phyloP scores from a whole-genome alignment of 2,329 filamentous ascomycete genomes.

The Fusarium verrucosum region DNA sequence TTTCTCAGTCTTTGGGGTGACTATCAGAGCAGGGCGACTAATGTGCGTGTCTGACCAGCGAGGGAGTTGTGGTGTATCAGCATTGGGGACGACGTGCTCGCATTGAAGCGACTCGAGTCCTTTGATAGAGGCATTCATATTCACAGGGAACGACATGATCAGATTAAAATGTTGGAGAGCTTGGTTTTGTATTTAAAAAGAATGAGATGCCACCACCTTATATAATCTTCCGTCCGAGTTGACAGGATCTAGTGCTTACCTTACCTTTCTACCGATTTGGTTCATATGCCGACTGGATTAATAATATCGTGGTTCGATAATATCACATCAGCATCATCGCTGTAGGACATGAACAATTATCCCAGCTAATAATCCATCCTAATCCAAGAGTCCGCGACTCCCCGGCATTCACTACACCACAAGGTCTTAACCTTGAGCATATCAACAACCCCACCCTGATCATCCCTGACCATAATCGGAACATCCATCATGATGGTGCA shows the following conservation, averaged over 20 bases:
- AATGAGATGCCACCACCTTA: not conserved
- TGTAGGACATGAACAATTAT: not conserved
- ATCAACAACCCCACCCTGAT: constrained; percentile 21
- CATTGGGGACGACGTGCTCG: not conserved
- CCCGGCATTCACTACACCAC: constrained; percentile 34
- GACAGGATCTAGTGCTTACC: constrained; percentile 18
- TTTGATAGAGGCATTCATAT: constrained; percentile 10
- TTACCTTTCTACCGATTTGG: not conserved
- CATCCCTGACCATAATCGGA: constrained; percentile 16
- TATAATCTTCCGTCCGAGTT: not conserved
- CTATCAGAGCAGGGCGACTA: constrained; percentile 40
- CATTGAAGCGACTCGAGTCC: constrained; percentile 15
- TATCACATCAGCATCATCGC: not conserved
- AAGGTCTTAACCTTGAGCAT: constrained; percentile 26
- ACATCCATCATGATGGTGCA: constrained; percentile 11
- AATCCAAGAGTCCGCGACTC: constrained; percentile 21
- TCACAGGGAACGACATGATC: not conserved
- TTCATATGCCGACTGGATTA: not conserved
- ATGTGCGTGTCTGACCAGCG: constrained; percentile 49
- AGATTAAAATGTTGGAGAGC: fast-evolving
- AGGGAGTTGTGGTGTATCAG: not conserved
- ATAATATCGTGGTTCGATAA: not conserved
- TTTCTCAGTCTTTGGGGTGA: constrained; percentile 41
- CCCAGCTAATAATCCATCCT: not conserved
- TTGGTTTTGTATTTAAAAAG: not conserved